phyloP scores from a whole-genome alignment of 805 yeast species.

The Suhomyces faveliae region DNA sequence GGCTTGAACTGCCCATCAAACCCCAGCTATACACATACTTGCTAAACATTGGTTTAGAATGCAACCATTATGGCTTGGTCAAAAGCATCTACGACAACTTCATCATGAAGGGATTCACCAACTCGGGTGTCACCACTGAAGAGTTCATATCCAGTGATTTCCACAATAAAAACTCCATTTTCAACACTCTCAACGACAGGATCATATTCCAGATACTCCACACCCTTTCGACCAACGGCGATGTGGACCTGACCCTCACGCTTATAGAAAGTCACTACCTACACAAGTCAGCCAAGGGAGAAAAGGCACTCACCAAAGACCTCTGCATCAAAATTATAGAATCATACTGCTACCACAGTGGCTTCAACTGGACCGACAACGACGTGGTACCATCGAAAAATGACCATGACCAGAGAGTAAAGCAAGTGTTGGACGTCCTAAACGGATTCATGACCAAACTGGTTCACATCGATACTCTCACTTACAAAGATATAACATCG shows the following conservation, averaged over 20 bases:
- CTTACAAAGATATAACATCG: conserved; percentile 29
- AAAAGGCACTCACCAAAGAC: conserved; percentile 32
- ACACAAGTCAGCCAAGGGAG: conserved; percentile 31
- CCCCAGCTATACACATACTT: conserved; percentile 20
- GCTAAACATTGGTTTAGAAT: conserved; percentile 22
- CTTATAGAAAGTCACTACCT: conserved; percentile 38
- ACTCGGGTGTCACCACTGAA: conserved; percentile 20
- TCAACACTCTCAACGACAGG: conserved; percentile 21
- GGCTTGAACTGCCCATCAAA: conserved; percentile 2
- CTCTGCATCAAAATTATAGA: conserved; percentile 32
- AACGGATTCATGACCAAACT: conserved; percentile 23
- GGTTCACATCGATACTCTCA: conserved; percentile 8
- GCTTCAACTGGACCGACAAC: conserved; percentile 10
- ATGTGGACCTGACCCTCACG: conserved; percentile 31
- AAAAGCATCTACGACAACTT: conserved; percentile 26
- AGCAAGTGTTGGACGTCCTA: conserved; percentile 31
- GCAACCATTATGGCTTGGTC: conserved; percentile 28
- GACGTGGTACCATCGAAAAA: conserved; percentile 6
- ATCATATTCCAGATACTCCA: conserved; percentile 28
- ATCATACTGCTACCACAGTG: conserved; percentile 31
- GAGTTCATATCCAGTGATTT: conserved; percentile 21
- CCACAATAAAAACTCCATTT: conserved; percentile 8
- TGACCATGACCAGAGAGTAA: conserved; percentile 25
- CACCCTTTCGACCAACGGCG: conserved; percentile 35
- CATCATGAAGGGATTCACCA: conserved; percentile 29